Conservation (phyloP, 352 stramenopile species). For the Phytopythium mirpurense region DNA sequence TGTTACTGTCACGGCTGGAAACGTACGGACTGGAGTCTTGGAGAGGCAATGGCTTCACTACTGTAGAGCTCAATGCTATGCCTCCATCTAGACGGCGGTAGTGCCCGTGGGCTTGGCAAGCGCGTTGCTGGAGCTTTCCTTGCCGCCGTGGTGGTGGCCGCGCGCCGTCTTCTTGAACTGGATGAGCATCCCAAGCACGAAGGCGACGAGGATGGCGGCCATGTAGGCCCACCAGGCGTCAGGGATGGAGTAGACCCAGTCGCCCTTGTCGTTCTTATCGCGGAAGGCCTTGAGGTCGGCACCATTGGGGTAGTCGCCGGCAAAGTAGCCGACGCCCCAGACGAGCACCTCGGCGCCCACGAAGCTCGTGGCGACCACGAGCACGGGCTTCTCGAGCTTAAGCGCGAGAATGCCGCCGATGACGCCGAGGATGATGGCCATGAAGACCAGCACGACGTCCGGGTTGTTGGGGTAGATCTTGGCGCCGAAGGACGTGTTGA, state of each 20-base stretch:
- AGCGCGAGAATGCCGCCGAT: conserved; percentile 37
- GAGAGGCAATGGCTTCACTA: no score
- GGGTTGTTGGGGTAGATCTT: conserved; percentile 47
- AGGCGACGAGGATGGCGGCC: conserved; percentile 43
- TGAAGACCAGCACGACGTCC: conserved; percentile 32
- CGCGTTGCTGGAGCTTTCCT: conserved; percentile 19
- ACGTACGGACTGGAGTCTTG: no score
- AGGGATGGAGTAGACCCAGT: conserved; percentile 61
- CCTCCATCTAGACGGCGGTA: conserved; percentile 16
- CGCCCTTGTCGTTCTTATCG: conserved; percentile 22
- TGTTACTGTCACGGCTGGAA: no score
- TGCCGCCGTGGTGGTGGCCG: conserved; percentile 38
- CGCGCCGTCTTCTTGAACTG: conserved; percentile 60
- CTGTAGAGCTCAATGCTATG: no score
- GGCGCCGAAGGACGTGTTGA: conserved; percentile 45
- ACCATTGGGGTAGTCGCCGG: conserved; percentile 57
- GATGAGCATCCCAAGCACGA: conserved; percentile 50
- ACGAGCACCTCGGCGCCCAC: conserved; percentile 47
- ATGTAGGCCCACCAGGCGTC: conserved; percentile 76
- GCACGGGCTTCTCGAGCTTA: conserved; percentile 49
- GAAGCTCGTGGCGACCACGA: conserved; percentile 54
- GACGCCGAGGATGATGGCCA: conserved; percentile 35
- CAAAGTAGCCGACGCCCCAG: conserved; percentile 64
- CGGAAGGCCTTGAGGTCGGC: conserved; percentile 47
- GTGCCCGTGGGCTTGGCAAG: conserved; percentile 20